A percentile compares a stretch with the other conserved stretches of the same genome.
Conservation (phyloP, 768 basidiomycete genomes). For the Amanita thiersii region DNA sequence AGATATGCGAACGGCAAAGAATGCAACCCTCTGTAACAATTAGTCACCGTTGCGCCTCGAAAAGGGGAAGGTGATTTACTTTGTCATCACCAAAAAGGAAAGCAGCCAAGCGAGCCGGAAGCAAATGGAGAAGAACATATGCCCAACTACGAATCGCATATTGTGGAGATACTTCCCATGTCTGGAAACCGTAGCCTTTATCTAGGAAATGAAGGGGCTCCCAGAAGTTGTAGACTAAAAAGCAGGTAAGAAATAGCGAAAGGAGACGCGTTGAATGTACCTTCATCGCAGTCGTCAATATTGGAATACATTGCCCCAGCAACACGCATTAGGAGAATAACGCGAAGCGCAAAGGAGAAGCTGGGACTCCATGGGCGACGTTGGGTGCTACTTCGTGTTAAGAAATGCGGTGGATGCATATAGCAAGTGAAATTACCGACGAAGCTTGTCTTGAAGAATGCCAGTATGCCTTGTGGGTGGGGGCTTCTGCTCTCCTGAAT, state of each 20-base stretch:
- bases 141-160: slow-evolving; percentile 95
- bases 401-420: slow-evolving; percentile 10
- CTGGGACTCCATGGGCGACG: slow-evolving; percentile 81
- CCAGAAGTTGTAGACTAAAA: slow-evolving; percentile 95
- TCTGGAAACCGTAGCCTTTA: slow-evolving; percentile 87
- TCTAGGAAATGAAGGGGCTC: slow-evolving; percentile 93
- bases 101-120: slow-evolving; percentile 51
- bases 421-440: slow-evolving; percentile 38
- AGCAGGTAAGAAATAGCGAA: background rate
- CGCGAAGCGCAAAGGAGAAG: slow-evolving; percentile 76
- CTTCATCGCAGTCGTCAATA: slow-evolving; percentile 96
- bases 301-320: slow-evolving; percentile 91
- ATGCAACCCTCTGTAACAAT: slow-evolving; percentile 65
- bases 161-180: slow-evolving; percentile 91
- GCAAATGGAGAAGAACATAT: slow-evolving; percentile 78
- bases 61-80: slow-evolving; percentile 29
- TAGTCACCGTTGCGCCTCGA: background rate
- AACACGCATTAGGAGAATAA: slow-evolving; percentile 75
- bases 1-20: slow-evolving; percentile 82
- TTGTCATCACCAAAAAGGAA: slow-evolving; percentile 55
- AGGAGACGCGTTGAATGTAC: slow-evolving; percentile 30
- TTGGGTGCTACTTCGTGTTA: slow-evolving; percentile 37
- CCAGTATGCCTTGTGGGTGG: slow-evolving; percentile 44
- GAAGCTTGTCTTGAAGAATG: slow-evolving; percentile 73
- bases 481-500: slow-evolving; percentile 21